phyloP scores from a whole-genome alignment of 2,329 filamentous ascomycete species.

The Ascochyta rabiei region DNA sequence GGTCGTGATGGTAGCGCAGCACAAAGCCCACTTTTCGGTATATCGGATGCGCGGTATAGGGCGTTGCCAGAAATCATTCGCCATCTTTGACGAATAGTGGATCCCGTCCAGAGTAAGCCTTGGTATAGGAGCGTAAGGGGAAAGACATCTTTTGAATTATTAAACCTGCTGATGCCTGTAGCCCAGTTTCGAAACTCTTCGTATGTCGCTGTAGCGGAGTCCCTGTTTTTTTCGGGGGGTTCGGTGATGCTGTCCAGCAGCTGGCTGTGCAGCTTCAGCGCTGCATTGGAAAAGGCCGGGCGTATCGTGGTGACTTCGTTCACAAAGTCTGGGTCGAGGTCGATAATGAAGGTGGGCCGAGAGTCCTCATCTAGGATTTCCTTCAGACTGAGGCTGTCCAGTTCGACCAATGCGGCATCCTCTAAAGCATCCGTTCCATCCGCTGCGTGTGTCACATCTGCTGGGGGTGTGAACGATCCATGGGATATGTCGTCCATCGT shows the following conservation, averaged over 20 bases:
- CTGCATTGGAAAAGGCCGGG: constrained; percentile 41
- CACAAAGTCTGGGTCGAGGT: constrained; percentile 37
- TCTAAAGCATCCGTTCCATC: constrained; percentile 14
- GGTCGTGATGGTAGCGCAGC: constrained; percentile 4
- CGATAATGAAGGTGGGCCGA: constrained; percentile 41
- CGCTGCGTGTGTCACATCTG: not conserved
- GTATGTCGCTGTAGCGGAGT: constrained; percentile 31
- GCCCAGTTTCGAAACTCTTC: constrained; percentile 52
- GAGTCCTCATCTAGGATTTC: constrained; percentile 42
- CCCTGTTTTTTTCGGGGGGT: constrained; percentile 2
- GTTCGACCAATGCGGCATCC: constrained; percentile 24
- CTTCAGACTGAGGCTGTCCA: constrained; percentile 32
- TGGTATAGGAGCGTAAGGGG: constrained; percentile 49
- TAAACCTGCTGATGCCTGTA: constrained; percentile 51
- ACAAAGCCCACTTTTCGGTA: constrained; percentile 17
- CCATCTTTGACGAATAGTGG: constrained; percentile 38
- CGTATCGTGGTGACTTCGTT: constrained; percentile 20
- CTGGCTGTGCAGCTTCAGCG: constrained; percentile 35
- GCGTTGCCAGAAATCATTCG: constrained; percentile 34
- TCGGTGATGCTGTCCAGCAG: constrained; percentile 36
- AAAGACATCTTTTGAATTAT: constrained; percentile 55
- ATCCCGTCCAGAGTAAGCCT: constrained; percentile 40
- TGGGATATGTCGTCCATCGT: constrained; percentile 5
- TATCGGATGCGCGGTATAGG: constrained; percentile 25
- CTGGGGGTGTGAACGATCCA: not conserved